Conservation (phyloP, 768 basidiomycete genomes). For the Phlebiopsis flavidoalba region DNA sequence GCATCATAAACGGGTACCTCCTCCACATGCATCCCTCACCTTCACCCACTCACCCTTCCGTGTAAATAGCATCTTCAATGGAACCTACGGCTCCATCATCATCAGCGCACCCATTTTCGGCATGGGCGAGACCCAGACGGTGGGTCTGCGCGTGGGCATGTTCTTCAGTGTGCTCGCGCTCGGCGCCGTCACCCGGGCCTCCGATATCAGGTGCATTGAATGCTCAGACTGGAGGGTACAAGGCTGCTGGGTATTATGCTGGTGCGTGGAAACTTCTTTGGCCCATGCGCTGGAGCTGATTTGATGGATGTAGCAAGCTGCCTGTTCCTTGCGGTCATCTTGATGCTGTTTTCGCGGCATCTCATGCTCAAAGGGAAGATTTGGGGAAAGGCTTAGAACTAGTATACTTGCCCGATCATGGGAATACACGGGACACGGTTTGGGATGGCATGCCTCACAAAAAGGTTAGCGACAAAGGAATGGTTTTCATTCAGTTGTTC, state of each 20-base stretch:
- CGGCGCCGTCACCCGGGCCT: slow-evolving; percentile 64
- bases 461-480: no score
- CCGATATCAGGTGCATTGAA: slow-evolving; percentile 73
- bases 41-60: not conserved
- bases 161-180: slow-evolving; percentile 54
- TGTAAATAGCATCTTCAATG: slow-evolving; percentile 38
- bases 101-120: slow-evolving; percentile 52
- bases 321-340: not conserved
- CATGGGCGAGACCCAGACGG: slow-evolving; percentile 55
- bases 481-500: no score
- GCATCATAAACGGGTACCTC: slow-evolving; percentile 60
- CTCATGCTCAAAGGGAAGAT: not conserved
- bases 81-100: slow-evolving; percentile 56
- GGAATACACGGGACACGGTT: no score
- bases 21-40: not conserved
- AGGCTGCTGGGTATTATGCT: slow-evolving; percentile 25
- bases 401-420: no score
- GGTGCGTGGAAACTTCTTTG: slow-evolving; percentile 9
- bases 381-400: not conserved
- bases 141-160: slow-evolving; percentile 64
- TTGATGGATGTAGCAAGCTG: not conserved
- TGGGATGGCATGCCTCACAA: no score
- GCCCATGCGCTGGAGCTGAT: not conserved
- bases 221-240: slow-evolving; percentile 45
- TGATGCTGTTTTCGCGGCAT: not conserved